Percentiles rank a stretch among this genome's conserved stretches.
Conservation (phyloP, 2,329 filamentous ascomycete species). For the Iodosphaeria phyllophila region DNA sequence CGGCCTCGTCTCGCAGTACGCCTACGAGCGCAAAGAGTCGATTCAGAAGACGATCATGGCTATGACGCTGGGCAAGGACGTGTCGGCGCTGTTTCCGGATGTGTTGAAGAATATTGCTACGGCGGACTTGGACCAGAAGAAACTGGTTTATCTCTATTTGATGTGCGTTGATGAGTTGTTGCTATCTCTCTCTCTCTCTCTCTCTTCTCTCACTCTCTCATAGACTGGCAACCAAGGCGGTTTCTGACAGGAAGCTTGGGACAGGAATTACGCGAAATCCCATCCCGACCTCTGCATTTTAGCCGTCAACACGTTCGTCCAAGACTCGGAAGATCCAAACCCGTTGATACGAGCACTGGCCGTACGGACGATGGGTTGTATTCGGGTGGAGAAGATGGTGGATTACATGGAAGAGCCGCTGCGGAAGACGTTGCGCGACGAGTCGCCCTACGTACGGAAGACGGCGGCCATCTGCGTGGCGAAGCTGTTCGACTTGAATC, state of each 20-base stretch:
- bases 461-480: slow-evolving; percentile 95
- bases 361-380: slow-evolving; percentile 96
- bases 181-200: background rate
- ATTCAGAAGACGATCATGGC: slow-evolving; percentile 99
- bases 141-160: slow-evolving; percentile 93
- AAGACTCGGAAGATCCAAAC: slow-evolving; percentile 97
- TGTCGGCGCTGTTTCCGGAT: slow-evolving; percentile 90
- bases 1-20: slow-evolving; percentile 94
- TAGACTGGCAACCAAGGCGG: too few species aligned
- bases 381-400: slow-evolving; percentile 97
- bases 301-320: slow-evolving; percentile 96
- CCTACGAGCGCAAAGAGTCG: slow-evolving; percentile 94
- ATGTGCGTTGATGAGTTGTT: slow-evolving; percentile 42
- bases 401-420: slow-evolving; percentile 99
- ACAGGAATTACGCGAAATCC: slow-evolving; percentile 98
- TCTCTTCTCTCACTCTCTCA: background rate
- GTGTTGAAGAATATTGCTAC: slow-evolving; percentile 98
- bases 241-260: slow-evolving; percentile 8
- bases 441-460: slow-evolving; percentile 96
- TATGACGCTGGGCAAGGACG: slow-evolving; percentile 97
- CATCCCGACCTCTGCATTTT: slow-evolving; percentile 97
- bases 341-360: slow-evolving; percentile 86
- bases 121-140: slow-evolving; percentile 89
- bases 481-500: slow-evolving; percentile 92
- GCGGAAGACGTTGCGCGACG: slow-evolving; percentile 87